Evolutionary conservation across 331 rosid species (phyloP).

Genomic region (Phaseolus coccineus): DNA sequence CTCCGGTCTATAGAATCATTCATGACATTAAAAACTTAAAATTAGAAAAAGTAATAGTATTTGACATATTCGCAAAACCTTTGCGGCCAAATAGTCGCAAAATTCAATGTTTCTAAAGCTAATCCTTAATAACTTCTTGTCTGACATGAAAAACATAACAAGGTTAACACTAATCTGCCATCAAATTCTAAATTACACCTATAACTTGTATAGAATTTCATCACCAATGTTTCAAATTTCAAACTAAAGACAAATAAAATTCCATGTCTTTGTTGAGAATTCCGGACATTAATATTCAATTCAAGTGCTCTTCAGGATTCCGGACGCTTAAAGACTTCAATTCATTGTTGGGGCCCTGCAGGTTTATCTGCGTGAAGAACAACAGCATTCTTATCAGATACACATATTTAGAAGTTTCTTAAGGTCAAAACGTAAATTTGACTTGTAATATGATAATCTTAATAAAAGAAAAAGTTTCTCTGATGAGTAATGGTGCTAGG

Average conservation of each 20-base stretch:
- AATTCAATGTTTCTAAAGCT: not conserved
- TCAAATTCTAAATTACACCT: not conserved
- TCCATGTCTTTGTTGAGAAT: not conserved
- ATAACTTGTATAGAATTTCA: not conserved
- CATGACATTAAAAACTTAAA: no score
- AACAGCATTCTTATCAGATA: constrained; percentile 4
- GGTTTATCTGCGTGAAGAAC: not conserved
- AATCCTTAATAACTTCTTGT: not conserved
- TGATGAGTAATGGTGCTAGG: not conserved
- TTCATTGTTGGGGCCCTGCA: not conserved
- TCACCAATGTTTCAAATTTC: not conserved
- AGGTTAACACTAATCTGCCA: not conserved
- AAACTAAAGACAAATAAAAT: not conserved
- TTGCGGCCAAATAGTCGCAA: no score
- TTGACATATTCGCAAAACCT: no score
- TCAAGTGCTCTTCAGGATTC: not conserved
- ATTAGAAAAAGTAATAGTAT: no score
- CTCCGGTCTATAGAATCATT: no score
- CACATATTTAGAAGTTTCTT: no score
- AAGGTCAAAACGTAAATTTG: not conserved
- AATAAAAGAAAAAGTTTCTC: not conserved
- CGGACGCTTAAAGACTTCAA: not conserved
- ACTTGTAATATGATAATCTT: not conserved
- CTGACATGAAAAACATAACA: not conserved
- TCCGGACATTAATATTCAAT: no score